These are phyloP conservation scores for Penicillium desertorum DNA, from an alignment of 495 filamentous ascomycete genomes.

Conservation along the genomic window DNA sequence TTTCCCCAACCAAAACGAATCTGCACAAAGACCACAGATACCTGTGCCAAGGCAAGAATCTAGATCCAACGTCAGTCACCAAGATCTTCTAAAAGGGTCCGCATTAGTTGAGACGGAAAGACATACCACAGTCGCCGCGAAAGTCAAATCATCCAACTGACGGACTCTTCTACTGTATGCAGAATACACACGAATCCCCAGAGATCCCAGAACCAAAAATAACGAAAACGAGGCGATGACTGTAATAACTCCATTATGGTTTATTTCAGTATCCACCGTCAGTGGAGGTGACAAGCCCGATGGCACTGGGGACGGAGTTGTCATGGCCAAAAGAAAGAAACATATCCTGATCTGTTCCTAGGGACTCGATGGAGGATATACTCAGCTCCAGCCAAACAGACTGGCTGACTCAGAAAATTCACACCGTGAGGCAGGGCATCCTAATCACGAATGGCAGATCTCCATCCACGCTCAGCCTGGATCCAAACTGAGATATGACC, in stretches of 20 bases:
- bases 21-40: conserved; percentile 9
- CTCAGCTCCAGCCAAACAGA: neutral
- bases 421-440: neutral
- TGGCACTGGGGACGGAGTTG: conserved; percentile 9
- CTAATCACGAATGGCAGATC: neutral
- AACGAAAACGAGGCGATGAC: conserved; percentile 24
- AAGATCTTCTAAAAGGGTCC: neutral
- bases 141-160: conserved; percentile 23
- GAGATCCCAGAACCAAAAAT: conserved; percentile 23
- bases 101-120: neutral
- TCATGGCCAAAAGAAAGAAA: conserved; percentile 12
- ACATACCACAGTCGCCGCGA: conserved; percentile 9
- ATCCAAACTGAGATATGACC: neutral
- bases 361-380: conserved; percentile 4
- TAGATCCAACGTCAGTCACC: conserved; percentile 13
- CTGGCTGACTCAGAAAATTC: neutral
- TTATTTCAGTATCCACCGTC: conserved; percentile 23
- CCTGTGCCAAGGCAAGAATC: conserved; percentile 18
- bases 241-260: conserved; percentile 28
- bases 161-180: conserved; percentile 14
- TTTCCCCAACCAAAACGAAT: conserved; percentile 26
- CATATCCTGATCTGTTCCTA: neutral
- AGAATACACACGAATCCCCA: conserved; percentile 23
- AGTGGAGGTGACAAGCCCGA: conserved; percentile 21
- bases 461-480: neutral